phyloP scores from a whole-genome alignment of 2,329 filamentous ascomycete genomes.

The Raffaelea ambrosiae region DNA sequence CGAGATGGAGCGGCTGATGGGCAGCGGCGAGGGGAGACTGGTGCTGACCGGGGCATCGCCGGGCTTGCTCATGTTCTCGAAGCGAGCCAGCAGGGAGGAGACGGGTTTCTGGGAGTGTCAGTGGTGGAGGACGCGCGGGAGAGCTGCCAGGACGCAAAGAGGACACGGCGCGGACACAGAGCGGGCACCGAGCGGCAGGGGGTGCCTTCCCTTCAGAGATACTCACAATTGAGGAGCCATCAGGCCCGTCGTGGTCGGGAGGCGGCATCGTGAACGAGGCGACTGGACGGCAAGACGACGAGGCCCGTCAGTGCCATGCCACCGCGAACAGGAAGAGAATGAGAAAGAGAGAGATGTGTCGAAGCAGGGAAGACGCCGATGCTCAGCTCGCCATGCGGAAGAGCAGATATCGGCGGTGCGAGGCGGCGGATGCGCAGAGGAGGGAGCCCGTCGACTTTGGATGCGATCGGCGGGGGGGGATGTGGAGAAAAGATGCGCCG shows the following conservation, averaged over 20 bases:
- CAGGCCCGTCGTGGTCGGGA: conserved; percentile 49
- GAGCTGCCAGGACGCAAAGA: neutral
- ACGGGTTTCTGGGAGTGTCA: conserved; percentile 57
- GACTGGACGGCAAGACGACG: neutral
- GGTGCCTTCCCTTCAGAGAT: no score
- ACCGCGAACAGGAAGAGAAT: neutral
- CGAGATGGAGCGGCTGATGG: conserved; percentile 25
- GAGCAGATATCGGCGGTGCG: neutral
- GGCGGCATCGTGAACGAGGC: conserved; percentile 34
- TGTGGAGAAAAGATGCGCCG: neutral
- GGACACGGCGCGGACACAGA: conserved; percentile 9
- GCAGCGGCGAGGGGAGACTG: conserved; percentile 8
- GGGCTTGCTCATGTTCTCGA: conserved; percentile 63
- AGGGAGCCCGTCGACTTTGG: neutral
- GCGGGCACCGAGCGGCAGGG: no score
- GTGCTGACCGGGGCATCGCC: conserved; percentile 15
- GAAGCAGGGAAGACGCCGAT: neutral
- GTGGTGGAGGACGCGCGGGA: neutral
- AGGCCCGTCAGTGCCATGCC: neutral
- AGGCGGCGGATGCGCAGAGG: neutral
- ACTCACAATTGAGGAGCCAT: conserved; percentile 68
- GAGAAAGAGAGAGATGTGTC: neutral
- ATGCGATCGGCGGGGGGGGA: no score
- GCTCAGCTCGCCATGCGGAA: neutral
- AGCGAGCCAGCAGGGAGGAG: conserved; percentile 71